phyloP scores from a whole-genome alignment of 108 stramenopile species.

The Pseudonitzschia delicatissima region DNA sequence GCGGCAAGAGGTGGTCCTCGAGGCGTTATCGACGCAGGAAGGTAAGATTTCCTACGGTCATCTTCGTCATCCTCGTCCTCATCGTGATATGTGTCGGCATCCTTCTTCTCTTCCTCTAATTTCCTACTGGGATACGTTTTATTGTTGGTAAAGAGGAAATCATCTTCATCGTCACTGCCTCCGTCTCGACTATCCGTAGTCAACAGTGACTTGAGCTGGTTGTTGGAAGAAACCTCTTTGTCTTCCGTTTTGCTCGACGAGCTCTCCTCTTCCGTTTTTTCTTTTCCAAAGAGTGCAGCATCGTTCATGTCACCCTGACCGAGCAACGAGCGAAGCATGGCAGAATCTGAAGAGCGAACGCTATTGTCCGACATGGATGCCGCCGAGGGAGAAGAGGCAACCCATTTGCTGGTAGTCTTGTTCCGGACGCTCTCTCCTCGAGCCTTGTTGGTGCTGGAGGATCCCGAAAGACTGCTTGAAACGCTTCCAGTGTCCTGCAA shows the following conservation, averaged over 20 bases:
- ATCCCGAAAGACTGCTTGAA: neutral
- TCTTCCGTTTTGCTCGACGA: neutral
- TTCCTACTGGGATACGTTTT: neutral
- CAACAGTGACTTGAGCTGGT: slow-evolving; percentile 1
- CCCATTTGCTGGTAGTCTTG: slow-evolving; percentile 4
- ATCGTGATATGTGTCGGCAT: neutral
- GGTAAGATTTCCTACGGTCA: neutral
- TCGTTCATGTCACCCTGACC: slow-evolving; percentile 27
- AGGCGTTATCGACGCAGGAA: neutral
- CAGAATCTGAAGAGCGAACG: slow-evolving; percentile 18
- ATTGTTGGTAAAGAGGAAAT: neutral
- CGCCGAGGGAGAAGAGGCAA: neutral
- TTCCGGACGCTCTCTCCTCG: slow-evolving; percentile 10
- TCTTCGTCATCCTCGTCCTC: neutral
- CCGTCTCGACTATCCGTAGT: neutral
- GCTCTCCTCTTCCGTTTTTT: neutral
- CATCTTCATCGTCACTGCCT: neutral
- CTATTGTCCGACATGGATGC: neutral
- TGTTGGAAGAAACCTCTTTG: neutral
- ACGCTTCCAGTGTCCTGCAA: neutral
- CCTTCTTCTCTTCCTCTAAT: slow-evolving; percentile 7
- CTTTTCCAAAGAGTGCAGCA: slow-evolving; percentile 20
- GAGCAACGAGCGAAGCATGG: slow-evolving; percentile 22
- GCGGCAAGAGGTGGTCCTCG: neutral
- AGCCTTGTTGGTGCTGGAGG: neutral